Conservation (phyloP, 2,329 filamentous ascomycete genomes). For the Reticulascus tulasneorum region DNA sequence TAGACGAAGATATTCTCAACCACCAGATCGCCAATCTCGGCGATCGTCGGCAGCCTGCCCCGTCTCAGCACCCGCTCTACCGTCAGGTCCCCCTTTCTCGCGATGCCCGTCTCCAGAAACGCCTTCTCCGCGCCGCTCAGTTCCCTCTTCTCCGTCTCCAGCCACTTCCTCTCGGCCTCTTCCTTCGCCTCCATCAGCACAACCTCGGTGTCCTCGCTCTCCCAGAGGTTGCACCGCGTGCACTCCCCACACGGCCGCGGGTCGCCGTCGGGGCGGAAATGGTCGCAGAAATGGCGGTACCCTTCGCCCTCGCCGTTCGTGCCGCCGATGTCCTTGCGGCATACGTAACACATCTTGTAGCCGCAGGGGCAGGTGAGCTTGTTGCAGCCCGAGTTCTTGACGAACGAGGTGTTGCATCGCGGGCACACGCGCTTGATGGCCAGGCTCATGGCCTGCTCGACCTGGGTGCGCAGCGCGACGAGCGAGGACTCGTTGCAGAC, state of each 20-base stretch:
- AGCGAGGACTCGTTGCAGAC: constrained; percentile 82
- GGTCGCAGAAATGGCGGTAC: constrained; percentile 93
- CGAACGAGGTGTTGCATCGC: constrained; percentile 83
- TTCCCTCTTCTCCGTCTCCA: constrained; percentile 57
- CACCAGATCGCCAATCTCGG: constrained; percentile 42
- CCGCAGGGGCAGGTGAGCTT: constrained; percentile 94
- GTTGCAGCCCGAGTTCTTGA: constrained; percentile 93
- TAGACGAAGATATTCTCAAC: constrained; percentile 40
- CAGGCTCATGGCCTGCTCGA: constrained; percentile 89
- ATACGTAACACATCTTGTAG: constrained; percentile 98
- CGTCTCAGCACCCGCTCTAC: constrained; percentile 28
- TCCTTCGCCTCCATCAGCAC: constrained; percentile 66
- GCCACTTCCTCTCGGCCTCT: constrained; percentile 70
- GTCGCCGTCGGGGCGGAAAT: constrained; percentile 81
- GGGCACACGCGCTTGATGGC: constrained; percentile 95
- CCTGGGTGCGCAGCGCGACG: constrained; percentile 77
- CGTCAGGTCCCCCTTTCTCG: constrained; percentile 18
- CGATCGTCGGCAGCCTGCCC: constrained; percentile 32
- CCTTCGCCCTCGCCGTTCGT: constrained; percentile 53
- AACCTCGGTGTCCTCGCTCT: constrained; percentile 68
- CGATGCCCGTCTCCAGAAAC: constrained; percentile 53
- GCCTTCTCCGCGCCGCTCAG: constrained; percentile 51
- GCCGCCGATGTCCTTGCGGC: constrained; percentile 68
- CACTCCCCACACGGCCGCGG: constrained; percentile 71
- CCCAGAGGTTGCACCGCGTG: constrained; percentile 74